Conservation (phyloP, 495 filamentous ascomycete species). For the Oleoguttula mirabilis region DNA sequence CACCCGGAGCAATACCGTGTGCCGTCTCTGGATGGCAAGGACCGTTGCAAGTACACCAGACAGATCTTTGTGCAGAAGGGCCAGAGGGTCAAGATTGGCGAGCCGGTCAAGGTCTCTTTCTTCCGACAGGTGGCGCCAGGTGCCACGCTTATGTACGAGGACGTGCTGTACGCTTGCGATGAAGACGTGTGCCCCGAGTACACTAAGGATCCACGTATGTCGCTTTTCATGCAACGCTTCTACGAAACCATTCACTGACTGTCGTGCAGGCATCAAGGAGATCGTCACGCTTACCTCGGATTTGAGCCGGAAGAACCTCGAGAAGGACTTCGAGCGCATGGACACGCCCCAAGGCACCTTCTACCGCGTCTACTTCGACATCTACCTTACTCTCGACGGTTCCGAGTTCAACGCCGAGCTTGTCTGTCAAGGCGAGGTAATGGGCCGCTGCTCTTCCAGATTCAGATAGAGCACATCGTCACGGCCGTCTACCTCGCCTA, state of each 20-base stretch:
- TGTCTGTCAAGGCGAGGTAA: conserved; percentile 96
- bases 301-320: conserved; percentile 91
- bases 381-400: conserved; percentile 90
- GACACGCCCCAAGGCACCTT: conserved; percentile 97
- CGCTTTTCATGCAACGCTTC: background rate
- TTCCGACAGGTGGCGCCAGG: conserved; percentile 97
- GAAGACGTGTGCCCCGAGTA: conserved; percentile 98
- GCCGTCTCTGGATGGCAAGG: conserved; percentile 89
- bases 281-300: conserved; percentile 96
- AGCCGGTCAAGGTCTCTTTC: conserved; percentile 97
- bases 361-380: conserved; percentile 77
- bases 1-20: conserved; percentile 97
- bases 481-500: too few species aligned
- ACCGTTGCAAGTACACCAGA: conserved; percentile 95
- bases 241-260: background rate
- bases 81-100: conserved; percentile 95
- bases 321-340: conserved; percentile 99
- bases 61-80: conserved; percentile 99
- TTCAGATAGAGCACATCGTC: conserved; percentile 45
- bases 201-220: conserved; percentile 97
- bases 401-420: conserved; percentile 96
- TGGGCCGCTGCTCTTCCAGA: conserved; percentile 87
- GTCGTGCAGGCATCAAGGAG: conserved; percentile 83
- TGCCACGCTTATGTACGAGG: conserved; percentile 98
- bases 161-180: conserved; percentile 95